These are phyloP conservation scores for Aspergillus arachidicola DNA, from an alignment of 2,329 filamentous ascomycete genomes.

Conservation along the genomic window DNA sequence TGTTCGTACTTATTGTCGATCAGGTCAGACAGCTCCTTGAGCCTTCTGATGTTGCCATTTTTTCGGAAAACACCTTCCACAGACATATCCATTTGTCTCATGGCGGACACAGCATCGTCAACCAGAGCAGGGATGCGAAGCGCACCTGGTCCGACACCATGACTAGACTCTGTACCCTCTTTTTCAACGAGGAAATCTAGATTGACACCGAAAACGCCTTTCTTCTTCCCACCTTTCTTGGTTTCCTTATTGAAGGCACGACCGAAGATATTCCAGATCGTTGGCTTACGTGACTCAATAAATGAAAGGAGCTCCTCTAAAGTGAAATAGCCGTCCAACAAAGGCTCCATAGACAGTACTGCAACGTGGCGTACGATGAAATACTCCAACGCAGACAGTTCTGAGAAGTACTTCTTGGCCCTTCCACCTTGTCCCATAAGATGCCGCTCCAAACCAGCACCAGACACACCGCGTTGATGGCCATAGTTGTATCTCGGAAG, in stretches of 20 bases:
- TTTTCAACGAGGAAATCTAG: constrained; percentile 87
- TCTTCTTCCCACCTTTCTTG: constrained; percentile 76
- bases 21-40: constrained; percentile 80
- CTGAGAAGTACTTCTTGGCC: constrained; percentile 87
- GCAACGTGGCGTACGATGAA: constrained; percentile 96
- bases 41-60: constrained; percentile 95
- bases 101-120: constrained; percentile 90
- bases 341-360: constrained; percentile 89
- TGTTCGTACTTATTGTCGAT: constrained; percentile 86
- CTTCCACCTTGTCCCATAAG: constrained; percentile 58
- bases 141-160: constrained; percentile 89
- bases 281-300: constrained; percentile 90
- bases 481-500: constrained; percentile 70
- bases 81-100: constrained; percentile 98
- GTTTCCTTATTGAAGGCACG: constrained; percentile 88
- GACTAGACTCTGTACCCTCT: constrained; percentile 95
- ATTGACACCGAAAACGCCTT: constrained; percentile 88
- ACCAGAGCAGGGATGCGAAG: constrained; percentile 89
- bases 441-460: constrained; percentile 50
- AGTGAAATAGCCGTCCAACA: constrained; percentile 88
- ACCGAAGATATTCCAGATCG: constrained; percentile 97
- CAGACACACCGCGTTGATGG: constrained; percentile 68
- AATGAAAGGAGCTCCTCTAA: constrained; percentile 89
- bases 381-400: constrained; percentile 91
- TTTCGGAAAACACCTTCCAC: constrained; percentile 98